Evolutionary conservation across 805 yeast species (phyloP).

Genomic region (Metschnikowia rubicola): DNA sequence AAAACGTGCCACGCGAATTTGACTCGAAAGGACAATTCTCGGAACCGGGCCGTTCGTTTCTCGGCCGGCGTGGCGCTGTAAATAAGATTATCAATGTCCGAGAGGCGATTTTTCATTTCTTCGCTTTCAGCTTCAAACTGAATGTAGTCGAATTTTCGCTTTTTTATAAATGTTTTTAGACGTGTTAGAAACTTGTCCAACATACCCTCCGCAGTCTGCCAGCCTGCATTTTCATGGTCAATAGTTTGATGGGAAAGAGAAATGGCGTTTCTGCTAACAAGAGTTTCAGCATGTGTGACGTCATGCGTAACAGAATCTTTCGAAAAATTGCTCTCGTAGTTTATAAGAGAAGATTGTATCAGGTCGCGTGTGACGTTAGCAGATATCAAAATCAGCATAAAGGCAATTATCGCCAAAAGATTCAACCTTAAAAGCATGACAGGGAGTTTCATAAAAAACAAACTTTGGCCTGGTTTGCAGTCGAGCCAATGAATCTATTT

Average conservation of each 20-base stretch:
- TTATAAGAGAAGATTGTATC: no score
- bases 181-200: neutral
- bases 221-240: neutral
- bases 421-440: no score
- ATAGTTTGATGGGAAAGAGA: no score
- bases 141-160: neutral
- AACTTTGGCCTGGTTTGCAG: no score
- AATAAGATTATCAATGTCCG: neutral
- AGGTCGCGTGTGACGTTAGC: no score
- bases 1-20: neutral
- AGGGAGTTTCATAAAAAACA: no score
- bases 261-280: neutral
- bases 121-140: neutral
- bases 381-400: no score
- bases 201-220: neutral
- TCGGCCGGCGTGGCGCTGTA: neutral
- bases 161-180: neutral
- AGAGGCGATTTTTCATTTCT: neutral
- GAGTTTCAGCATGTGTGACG: neutral
- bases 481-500: no score
- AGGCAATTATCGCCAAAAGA: no score
- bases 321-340: neutral
- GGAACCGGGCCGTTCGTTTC: no score
- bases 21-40: neutral
- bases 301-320: neutral